Conservation (phyloP, 768 basidiomycete species). For the Phanerodontia chrysosporium region DNA sequence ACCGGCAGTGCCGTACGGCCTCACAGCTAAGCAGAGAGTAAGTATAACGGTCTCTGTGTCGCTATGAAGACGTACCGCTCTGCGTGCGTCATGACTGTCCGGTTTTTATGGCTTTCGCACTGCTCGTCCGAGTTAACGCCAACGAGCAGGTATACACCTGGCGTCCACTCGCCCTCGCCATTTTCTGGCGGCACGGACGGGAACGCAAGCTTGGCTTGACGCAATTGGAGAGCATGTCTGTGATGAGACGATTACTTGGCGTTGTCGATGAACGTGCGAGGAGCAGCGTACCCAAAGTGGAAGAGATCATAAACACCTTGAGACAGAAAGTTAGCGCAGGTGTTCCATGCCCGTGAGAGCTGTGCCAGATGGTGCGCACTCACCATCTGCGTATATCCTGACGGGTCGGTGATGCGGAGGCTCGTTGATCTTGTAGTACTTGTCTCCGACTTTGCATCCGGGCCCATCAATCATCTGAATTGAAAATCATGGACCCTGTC, state of each 20-base stretch:
- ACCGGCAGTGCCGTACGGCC: conserved; percentile 90
- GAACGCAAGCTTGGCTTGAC: conserved; percentile 95
- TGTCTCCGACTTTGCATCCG: conserved; percentile 32
- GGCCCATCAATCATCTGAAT: conserved; percentile 67
- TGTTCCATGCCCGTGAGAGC: not conserved
- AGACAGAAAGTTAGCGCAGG: not conserved
- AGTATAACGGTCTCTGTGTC: not conserved
- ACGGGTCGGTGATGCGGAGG: conserved; percentile 79
- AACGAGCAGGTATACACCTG: conserved; percentile 79
- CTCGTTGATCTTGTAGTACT: conserved; percentile 76
- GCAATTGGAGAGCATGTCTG: conserved; percentile 91
- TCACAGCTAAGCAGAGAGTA: conserved; percentile 54
- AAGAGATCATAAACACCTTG: conserved; percentile 94
- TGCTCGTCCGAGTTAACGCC: conserved; percentile 92
- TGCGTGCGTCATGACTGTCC: conserved; percentile 80
- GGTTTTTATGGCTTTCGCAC: conserved; percentile 73
- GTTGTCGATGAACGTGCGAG: not conserved
- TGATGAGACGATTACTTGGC: not conserved
- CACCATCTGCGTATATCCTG: conserved; percentile 92
- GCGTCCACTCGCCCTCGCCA: conserved; percentile 6
- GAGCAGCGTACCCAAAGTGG: conserved; percentile 76
- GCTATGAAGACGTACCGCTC: conserved; percentile 53
- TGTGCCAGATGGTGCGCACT: conserved; percentile 19
- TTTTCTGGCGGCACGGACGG: conserved; percentile 13
- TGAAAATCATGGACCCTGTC: not conserved